Evolutionary conservation across 768 basidiomycete species (phyloP).

Genomic region (Phlebiopsis gigantea): DNA sequence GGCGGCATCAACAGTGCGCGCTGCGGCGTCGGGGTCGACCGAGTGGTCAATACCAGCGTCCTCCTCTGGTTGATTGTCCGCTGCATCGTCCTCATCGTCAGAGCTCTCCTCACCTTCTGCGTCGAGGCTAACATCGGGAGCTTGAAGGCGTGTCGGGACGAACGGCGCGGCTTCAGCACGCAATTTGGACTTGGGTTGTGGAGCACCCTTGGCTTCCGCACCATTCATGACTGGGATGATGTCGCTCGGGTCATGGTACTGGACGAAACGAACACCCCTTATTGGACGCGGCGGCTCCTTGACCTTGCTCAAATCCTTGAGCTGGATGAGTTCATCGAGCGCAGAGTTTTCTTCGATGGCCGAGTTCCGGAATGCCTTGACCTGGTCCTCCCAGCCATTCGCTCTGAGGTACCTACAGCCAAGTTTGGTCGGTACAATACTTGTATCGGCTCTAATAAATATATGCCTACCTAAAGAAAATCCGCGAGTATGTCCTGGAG

Average conservation of each 20-base stretch:
- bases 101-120: not conserved
- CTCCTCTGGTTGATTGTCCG: not conserved
- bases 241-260: not conserved
- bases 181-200: not conserved
- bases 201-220: not conserved
- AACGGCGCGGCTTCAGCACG: not conserved
- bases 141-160: not conserved
- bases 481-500: not conserved
- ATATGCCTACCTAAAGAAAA: not conserved
- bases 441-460: too few relatives aligned
- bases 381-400: not conserved
- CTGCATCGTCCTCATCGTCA: conserved; percentile 3
- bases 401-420: not conserved
- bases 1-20: conserved; percentile 4
- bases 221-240: conserved; percentile 6
- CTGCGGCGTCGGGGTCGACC: conserved; percentile 8
- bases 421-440: too few relatives aligned
- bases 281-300: not conserved
- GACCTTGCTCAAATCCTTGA: conserved; percentile 1
- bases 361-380: conserved; percentile 1
- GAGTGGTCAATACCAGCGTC: conserved; percentile 5
- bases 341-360: not conserved
- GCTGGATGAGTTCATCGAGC: conserved; percentile 10
- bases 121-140: not conserved
- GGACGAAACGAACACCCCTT: not conserved